These are phyloP conservation scores for Boletus fagicola DNA, from an alignment of 768 basidiomycete genomes.

Conservation along the genomic window DNA sequence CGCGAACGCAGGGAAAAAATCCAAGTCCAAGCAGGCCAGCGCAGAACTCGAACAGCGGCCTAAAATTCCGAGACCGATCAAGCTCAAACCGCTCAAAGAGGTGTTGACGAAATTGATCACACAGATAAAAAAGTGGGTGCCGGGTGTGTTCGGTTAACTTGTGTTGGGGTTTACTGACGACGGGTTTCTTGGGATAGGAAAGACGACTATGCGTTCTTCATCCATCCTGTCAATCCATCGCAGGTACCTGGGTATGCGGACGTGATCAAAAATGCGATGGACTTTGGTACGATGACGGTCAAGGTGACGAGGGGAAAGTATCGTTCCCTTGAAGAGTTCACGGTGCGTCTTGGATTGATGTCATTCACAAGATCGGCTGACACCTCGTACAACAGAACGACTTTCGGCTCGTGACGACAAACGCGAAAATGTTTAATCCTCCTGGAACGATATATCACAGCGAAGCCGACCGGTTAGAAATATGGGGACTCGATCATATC, in stretches of 20 bases:
- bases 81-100: constrained; percentile 78
- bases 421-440: constrained; percentile 76
- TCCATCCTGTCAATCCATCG: constrained; percentile 59
- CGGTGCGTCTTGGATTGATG: constrained; percentile 42
- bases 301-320: constrained; percentile 80
- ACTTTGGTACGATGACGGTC: constrained; percentile 79
- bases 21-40: constrained; percentile 35
- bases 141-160: background rate
- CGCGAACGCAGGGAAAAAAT: constrained; percentile 51
- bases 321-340: constrained; percentile 75
- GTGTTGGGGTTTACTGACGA: constrained; percentile 8
- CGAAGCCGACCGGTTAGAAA: constrained; percentile 71
- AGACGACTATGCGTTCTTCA: constrained; percentile 84
- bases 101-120: constrained; percentile 62
- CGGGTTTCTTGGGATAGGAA: constrained; percentile 49
- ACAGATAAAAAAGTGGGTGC: constrained; percentile 78
- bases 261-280: constrained; percentile 85
- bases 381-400: constrained; percentile 46
- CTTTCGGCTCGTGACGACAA: constrained; percentile 66
- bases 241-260: constrained; percentile 63
- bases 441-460: constrained; percentile 69
- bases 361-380: background rate
- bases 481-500: constrained; percentile 73
- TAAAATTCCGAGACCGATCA: constrained; percentile 54
- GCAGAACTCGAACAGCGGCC: constrained; percentile 26